A percentile compares a stretch with the other conserved stretches of the same genome.
phyloP scores from a whole-genome alignment of 2,329 filamentous ascomycete species.

The Monilinia fructigena region DNA sequence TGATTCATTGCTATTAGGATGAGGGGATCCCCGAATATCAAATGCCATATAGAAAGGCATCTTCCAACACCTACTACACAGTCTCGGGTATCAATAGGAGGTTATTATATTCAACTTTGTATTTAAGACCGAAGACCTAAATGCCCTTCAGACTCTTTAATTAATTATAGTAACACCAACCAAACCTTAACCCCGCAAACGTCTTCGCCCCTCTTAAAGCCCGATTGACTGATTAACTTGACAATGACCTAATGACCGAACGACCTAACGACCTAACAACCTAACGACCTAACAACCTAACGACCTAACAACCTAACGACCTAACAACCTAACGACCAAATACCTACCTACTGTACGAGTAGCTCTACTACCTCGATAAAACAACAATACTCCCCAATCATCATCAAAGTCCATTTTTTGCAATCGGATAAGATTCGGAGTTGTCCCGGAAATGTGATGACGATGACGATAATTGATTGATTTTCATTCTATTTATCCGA shows the following conservation, averaged over 20 bases:
- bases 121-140: too few species aligned
- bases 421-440: constrained; percentile 6
- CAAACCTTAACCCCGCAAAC: constrained; percentile 12
- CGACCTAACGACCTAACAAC: too few species aligned
- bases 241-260: background rate
- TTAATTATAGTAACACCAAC: background rate
- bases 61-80: too few species aligned
- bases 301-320: too few species aligned
- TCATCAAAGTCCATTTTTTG: background rate
- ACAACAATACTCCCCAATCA: too few species aligned
- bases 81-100: too few species aligned
- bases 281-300: background rate
- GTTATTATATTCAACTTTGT: too few species aligned
- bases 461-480: background rate
- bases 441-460: constrained; percentile 18
- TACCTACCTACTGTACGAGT: too few species aligned
- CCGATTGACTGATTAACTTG: background rate
- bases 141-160: background rate
- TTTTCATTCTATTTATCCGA: background rate
- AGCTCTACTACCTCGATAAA: too few species aligned
- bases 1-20: background rate
- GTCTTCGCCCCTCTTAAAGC: background rate
- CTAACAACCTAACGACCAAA: too few species aligned
- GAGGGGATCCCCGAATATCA: background rate
- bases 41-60: too few species aligned